Conservation (phyloP, 768 basidiomycete species). For the Amanita fuliginea region DNA sequence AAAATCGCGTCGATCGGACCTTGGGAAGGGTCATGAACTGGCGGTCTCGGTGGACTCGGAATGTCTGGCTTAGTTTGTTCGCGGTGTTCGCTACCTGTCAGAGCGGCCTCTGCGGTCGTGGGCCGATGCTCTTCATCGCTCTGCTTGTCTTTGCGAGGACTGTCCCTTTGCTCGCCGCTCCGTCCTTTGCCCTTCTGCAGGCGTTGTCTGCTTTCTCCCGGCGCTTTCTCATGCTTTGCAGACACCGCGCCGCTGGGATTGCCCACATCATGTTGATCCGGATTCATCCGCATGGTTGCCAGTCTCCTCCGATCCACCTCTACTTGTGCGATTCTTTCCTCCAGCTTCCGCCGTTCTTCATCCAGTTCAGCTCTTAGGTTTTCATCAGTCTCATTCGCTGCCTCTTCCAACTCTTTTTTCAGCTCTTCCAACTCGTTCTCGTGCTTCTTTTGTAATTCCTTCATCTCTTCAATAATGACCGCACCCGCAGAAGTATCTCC, state of each 20-base stretch:
- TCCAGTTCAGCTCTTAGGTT: slow-evolving; percentile 6
- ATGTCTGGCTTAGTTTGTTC: too few species aligned
- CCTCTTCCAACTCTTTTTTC: slow-evolving; percentile 8
- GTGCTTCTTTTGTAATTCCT: slow-evolving; percentile 7
- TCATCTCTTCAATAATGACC: slow-evolving; percentile 9
- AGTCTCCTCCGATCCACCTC: background rate
- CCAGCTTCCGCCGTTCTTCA: slow-evolving; percentile 1
- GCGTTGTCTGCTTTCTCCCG: too few species aligned
- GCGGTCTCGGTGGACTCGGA: too few species aligned
- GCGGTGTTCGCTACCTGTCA: too few species aligned
- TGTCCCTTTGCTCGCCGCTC: too few species aligned
- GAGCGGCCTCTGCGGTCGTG: too few species aligned
- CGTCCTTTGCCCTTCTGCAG: too few species aligned
- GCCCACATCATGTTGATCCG: background rate
- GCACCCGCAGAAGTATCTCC: slow-evolving; percentile 24
- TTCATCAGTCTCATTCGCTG: slow-evolving; percentile 3
- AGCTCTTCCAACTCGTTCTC: slow-evolving; percentile 9
- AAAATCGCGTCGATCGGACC: too few species aligned
- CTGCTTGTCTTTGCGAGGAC: too few species aligned
- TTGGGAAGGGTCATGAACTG: too few species aligned
- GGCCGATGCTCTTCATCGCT: too few species aligned
- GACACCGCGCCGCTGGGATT: background rate
- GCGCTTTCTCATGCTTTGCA: too few species aligned
- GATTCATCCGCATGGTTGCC: background rate
- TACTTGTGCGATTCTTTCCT: background rate